Evolutionary conservation across 768 basidiomycete genomes (phyloP), one percentile per base, ranked within the genome.

Genomic region (Mycena galericulata): DNA sequence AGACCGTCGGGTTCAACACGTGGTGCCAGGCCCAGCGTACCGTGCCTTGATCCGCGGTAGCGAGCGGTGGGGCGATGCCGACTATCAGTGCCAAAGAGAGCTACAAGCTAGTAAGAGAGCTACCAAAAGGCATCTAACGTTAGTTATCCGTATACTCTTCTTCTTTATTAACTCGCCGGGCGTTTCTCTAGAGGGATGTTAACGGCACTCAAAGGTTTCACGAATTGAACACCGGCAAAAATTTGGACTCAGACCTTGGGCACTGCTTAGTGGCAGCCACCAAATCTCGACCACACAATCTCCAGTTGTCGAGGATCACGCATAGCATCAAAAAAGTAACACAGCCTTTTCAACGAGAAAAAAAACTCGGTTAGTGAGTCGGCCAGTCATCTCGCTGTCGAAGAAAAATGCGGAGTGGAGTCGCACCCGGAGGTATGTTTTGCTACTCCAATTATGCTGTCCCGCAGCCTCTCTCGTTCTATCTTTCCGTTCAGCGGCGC

Each of bases 1-100:
- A 79, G 75, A 75, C 79, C 79, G 77, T 79, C 77, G 79, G 79
- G 77, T 71, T 73, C 75, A n/a, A n/a, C 59, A 59, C 55, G 51
- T 63, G 64, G 3, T 45, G 51, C 34, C 30, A 29, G 22, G 17
- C 27, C 29, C 47, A 10, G n/a, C 51, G 2, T 29, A 41, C 14
- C 22, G 55, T 67, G 40, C 65, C 62, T 67, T 68, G 67, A 62
- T 64, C 69, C 64, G 69, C 47, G 65, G 69, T 51, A 62, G 54
- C 65, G 53, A 67, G 54, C 47, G 51, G 54, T 14, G 34, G 34
- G 34, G 61, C 60, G 59, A 66, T 62, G 30, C 24, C 60, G 47
- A 40, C 41, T 65, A 66, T 66, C 64, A 65, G 58, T 29, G 46
- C 68, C 58, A 55, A 58, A 57, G 64, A 45, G 63, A 57, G 55